Conservation (phyloP, 495 filamentous ascomycete species). For the Aspergillus nanangensis region DNA sequence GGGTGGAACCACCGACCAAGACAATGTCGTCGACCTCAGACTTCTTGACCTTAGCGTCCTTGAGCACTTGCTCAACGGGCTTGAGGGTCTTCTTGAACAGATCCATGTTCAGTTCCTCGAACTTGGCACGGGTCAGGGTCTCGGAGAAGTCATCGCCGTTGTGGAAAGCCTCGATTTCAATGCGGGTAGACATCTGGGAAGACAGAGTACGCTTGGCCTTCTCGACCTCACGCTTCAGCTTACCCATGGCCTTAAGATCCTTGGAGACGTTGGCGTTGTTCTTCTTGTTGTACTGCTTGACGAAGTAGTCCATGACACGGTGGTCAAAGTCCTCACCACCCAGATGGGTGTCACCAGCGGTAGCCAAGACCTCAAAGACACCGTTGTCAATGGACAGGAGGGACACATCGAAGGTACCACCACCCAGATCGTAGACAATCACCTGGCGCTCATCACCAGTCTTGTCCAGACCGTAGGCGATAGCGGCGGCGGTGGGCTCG, state of each 20-base stretch:
- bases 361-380: conserved; percentile 96
- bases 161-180: conserved; percentile 98
- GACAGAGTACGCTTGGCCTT: conserved; percentile 99
- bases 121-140: conserved; percentile 97
- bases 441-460: conserved; percentile 82
- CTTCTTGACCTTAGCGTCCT: conserved; percentile 90
- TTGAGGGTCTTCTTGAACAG: conserved; percentile 99
- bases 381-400: conserved; percentile 95
- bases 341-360: conserved; percentile 98
- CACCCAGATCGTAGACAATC: conserved; percentile 97
- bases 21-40: conserved; percentile 83
- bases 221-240: conserved; percentile 99
- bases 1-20: conserved; percentile 86
- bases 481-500: conserved; percentile 84
- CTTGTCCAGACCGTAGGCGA: conserved; percentile 87
- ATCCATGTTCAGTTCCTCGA: conserved; percentile 98
- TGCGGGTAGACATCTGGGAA: conserved; percentile 95
- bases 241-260: conserved; percentile 98
- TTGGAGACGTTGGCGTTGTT: conserved; percentile 87
- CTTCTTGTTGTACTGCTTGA: conserved; percentile 99
- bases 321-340: conserved; percentile 99
- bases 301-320: conserved; percentile 93
- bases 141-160: conserved; percentile 97
- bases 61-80: conserved; percentile 96
- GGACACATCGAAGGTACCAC: conserved; percentile 99